A percentile compares a stretch with the other conserved stretches of the same genome.
Evolutionary conservation across 306 rosid species (phyloP).

Genomic region (Abrus precatorius): DNA sequence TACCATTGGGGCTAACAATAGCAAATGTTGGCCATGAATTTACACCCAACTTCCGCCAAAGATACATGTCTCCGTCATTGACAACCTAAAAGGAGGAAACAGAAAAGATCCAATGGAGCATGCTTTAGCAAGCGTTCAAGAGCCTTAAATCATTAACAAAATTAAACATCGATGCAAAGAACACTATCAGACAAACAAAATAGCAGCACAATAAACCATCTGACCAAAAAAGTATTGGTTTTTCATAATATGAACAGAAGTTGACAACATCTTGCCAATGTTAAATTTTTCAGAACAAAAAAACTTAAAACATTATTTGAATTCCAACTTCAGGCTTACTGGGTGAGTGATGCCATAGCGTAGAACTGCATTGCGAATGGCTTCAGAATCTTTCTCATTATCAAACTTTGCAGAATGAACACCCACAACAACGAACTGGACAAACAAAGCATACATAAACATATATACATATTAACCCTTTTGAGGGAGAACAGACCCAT

Average conservation of each 20-base stretch:
- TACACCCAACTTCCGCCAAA: slow-evolving; percentile 92
- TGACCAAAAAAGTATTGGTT: background rate
- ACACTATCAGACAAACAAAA: slow-evolving; percentile 28
- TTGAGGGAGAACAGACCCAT: background rate
- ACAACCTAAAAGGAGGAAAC: slow-evolving; percentile 71
- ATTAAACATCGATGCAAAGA: slow-evolving; percentile 28
- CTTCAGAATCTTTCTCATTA: slow-evolving; percentile 96
- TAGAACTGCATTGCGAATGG: slow-evolving; percentile 94
- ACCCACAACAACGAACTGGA: slow-evolving; percentile 90
- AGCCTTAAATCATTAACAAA: slow-evolving; percentile 24
- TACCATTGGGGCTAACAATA: slow-evolving; percentile 82
- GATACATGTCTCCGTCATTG: slow-evolving; percentile 93
- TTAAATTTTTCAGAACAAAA: background rate
- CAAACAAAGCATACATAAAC: slow-evolving; percentile 46
- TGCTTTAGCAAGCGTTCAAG: slow-evolving; percentile 34
- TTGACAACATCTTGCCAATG: slow-evolving; percentile 32
- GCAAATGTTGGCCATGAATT: slow-evolving; percentile 99
- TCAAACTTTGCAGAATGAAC: slow-evolving; percentile 99
- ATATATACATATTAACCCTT: background rate
- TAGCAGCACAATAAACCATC: slow-evolving; percentile 31
- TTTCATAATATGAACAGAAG: slow-evolving; percentile 21
- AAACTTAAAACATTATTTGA: slow-evolving; percentile 34
- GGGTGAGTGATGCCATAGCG: slow-evolving; percentile 96
- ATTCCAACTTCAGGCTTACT: slow-evolving; percentile 60
- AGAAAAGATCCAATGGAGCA: slow-evolving; percentile 23